Percentiles rank a stretch among this genome's conserved stretches.
Evolutionary conservation across 2,329 filamentous ascomycete species (phyloP).

Genomic region (Leptographium radiaticola): DNA sequence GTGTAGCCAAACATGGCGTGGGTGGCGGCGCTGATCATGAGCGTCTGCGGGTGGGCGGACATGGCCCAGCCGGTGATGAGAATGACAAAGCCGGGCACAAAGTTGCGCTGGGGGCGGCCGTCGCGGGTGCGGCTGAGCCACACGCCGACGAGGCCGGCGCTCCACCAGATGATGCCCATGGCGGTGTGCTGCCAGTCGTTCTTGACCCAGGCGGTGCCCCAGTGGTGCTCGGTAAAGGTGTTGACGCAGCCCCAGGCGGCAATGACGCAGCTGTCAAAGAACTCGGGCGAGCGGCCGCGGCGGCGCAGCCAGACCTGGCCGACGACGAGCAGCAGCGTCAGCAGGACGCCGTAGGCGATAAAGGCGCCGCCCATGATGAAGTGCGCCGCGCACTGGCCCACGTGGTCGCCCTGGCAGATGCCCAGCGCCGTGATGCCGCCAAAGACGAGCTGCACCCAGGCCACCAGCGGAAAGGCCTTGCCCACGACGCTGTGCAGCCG

Average conservation of each 20-base stretch:
- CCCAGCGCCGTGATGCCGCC: conserved; percentile 85
- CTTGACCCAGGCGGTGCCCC: conserved; percentile 77
- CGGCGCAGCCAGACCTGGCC: conserved; percentile 78
- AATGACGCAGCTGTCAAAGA: conserved; percentile 87
- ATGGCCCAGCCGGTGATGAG: conserved; percentile 91
- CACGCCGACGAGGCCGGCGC: conserved; percentile 76
- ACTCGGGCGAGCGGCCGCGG: conserved; percentile 83
- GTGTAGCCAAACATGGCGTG: conserved; percentile 90
- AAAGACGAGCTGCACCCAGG: conserved; percentile 92
- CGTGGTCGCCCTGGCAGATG: conserved; percentile 83
- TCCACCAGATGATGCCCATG: conserved; percentile 99
- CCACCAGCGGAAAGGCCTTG: conserved; percentile 72
- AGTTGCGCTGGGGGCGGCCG: conserved; percentile 78
- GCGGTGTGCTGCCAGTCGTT: conserved; percentile 96
- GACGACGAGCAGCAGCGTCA: conserved; percentile 76
- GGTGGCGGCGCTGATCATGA: conserved; percentile 75
- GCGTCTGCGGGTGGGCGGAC: conserved; percentile 76
- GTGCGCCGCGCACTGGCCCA: conserved; percentile 86
- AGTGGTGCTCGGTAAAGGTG: conserved; percentile 94
- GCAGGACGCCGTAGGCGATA: conserved; percentile 79
- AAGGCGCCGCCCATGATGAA: conserved; percentile 99
- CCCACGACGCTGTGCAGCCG: conserved; percentile 68
- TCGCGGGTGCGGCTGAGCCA: conserved; percentile 81
- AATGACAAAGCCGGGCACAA: conserved; percentile 85
- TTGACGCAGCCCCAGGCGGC: conserved; percentile 94